These are phyloP conservation scores for Fusarium lyarnte DNA, from an alignment of 2,329 filamentous ascomycete species.

Conservation along the genomic window DNA sequence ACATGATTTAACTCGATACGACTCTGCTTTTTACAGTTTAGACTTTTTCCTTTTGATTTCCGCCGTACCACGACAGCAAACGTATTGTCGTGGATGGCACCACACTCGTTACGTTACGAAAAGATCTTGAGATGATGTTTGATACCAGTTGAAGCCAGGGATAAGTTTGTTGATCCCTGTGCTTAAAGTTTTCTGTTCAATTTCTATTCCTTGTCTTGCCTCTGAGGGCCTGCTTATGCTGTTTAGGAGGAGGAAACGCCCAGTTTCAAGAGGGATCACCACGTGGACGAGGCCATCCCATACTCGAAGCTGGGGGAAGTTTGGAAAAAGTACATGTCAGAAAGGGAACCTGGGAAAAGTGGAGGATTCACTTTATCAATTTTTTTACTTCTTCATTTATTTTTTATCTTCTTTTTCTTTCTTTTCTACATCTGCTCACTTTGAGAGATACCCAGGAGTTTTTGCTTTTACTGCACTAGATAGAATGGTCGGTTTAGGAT, in stretches of 20 bases:
- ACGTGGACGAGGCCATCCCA: background rate
- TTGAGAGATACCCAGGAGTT: conserved; percentile 45
- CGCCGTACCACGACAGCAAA: conserved; percentile 38
- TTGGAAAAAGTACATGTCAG: conserved; percentile 24
- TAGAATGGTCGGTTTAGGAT: conserved; percentile 39
- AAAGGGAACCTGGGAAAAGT: conserved; percentile 3
- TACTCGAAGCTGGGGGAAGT: conserved; percentile 5
- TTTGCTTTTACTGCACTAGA: conserved; percentile 37
- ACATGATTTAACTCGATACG: conserved; percentile 43
- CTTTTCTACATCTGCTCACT: conserved; percentile 40
- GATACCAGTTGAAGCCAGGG: conserved; percentile 39
- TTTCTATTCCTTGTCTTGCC: conserved; percentile 27
- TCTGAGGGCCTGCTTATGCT: conserved; percentile 1
- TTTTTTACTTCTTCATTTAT: conserved; percentile 4
- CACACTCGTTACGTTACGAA: conserved; percentile 43
- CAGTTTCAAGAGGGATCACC: conserved; percentile 1
- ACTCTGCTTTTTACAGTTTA: conserved; percentile 27
- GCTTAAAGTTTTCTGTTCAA: conserved; percentile 35
- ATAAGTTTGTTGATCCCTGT: conserved; percentile 16
- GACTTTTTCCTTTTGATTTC: conserved; percentile 34
- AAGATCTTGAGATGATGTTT: conserved; percentile 39
- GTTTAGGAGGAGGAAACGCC: conserved; percentile 27
- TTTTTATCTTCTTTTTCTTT: conserved; percentile 22
- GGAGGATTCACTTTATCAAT: conserved; percentile 13
- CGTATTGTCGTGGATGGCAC: conserved; percentile 36